Percentiles rank a stretch among this genome's conserved stretches.
These are phyloP conservation scores for Claviceps humidiphila DNA, from an alignment of 2,329 filamentous ascomycete species.

Conservation along the genomic window DNA sequence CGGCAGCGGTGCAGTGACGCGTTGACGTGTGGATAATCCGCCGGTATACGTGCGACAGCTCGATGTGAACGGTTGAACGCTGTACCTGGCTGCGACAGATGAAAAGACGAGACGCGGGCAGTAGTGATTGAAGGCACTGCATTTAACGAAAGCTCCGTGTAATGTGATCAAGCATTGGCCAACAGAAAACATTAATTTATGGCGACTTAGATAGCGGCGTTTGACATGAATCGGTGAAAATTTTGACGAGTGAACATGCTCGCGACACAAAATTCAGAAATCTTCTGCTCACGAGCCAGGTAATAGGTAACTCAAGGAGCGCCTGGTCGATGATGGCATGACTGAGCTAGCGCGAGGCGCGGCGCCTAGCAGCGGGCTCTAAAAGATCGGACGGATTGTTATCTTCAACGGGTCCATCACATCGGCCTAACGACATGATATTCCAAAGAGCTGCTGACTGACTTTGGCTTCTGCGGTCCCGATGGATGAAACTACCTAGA, in stretches of 20 bases:
- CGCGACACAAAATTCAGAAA: neutral
- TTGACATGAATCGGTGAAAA: neutral
- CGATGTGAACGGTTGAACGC: neutral
- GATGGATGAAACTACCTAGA: neutral
- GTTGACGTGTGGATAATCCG: neutral
- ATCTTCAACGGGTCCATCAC: neutral
- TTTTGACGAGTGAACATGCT: neutral
- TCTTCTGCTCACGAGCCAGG: neutral
- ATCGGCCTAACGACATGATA: neutral
- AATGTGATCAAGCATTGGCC: neutral
- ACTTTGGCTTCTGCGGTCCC: neutral
- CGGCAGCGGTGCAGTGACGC: slow-evolving; percentile 1
- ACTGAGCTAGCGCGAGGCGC: slow-evolving; percentile 16
- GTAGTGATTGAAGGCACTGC: neutral
- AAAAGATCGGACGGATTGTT: slow-evolving; percentile 14
- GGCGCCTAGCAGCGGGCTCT: slow-evolving; percentile 16
- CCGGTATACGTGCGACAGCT: neutral
- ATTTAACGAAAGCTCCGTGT: neutral
- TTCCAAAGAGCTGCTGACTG: neutral
- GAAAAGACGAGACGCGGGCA: neutral
- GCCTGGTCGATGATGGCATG: slow-evolving; percentile 13
- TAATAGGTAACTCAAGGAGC: neutral
- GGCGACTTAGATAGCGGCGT: neutral
- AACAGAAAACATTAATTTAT: neutral
- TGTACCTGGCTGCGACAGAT: neutral